phyloP scores from a whole-genome alignment of 371 early-diverging fungal genomes.

The Umbelopsis sp. region DNA sequence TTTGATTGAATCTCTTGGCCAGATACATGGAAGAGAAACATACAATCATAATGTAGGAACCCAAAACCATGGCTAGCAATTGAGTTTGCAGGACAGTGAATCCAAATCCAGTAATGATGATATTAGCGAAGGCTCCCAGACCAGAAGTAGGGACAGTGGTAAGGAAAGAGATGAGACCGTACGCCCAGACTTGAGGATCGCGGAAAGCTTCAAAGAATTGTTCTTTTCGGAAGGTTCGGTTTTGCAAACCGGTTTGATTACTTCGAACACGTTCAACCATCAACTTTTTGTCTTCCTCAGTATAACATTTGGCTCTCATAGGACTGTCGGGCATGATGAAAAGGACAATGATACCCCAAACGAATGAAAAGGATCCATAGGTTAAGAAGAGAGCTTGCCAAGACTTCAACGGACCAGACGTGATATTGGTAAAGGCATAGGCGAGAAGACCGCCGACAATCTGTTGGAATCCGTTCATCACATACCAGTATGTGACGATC shows the following conservation, averaged over 20 bases:
- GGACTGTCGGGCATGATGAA: conserved; percentile 31
- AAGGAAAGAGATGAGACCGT: conserved; percentile 25
- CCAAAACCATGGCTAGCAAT: conserved; percentile 33
- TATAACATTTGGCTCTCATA: conserved; percentile 34
- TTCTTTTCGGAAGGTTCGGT: conserved; percentile 26
- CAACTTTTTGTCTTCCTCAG: conserved; percentile 34
- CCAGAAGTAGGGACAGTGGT: conserved; percentile 32
- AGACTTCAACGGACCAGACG: conserved; percentile 26
- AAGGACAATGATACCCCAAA: conserved; percentile 28
- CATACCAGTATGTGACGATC: conserved; percentile 27
- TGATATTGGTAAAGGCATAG: conserved; percentile 34
- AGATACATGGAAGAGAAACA: conserved; percentile 25
- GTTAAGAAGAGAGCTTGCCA: conserved; percentile 35
- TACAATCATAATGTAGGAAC: conserved; percentile 30
- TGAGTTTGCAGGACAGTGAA: conserved; percentile 31
- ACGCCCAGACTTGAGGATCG: conserved; percentile 32
- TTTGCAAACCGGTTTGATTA: conserved; percentile 33
- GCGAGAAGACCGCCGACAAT: conserved; percentile 33
- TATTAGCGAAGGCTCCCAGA: conserved; percentile 31
- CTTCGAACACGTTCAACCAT: conserved; percentile 31
- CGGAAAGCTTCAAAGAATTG: conserved; percentile 29
- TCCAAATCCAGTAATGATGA: conserved; percentile 30
- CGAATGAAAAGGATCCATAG: conserved; percentile 26
- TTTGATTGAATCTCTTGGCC: conserved; percentile 25
- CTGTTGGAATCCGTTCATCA: conserved; percentile 36